A percentile compares a stretch with the other conserved stretches of the same genome.
Evolutionary conservation across 768 basidiomycete genomes (phyloP).

Genomic region (Termitomyces eurrhizus): DNA sequence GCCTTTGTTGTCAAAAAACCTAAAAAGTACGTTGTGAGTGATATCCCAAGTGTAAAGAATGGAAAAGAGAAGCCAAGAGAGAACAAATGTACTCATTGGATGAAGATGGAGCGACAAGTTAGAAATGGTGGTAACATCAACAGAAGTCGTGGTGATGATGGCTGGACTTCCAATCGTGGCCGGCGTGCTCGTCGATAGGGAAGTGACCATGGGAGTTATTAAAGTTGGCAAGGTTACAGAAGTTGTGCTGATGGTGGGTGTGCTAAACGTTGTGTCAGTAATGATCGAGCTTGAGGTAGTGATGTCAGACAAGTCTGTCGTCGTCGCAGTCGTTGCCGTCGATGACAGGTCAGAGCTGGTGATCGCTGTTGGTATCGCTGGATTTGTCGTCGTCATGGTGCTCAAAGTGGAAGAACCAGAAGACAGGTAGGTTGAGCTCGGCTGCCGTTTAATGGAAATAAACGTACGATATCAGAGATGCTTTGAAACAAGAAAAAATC

Average conservation of each 20-base stretch:
- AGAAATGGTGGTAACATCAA: background rate
- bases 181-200: background rate
- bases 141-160: background rate
- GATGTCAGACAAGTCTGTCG: background rate
- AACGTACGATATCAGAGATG: background rate
- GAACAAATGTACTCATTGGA: constrained; percentile 6
- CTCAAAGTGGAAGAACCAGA: background rate
- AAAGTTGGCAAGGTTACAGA: background rate
- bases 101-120: background rate
- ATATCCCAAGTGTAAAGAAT: too few species aligned
- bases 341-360: background rate
- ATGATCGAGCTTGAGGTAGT: background rate
- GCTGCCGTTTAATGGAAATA: too few species aligned
- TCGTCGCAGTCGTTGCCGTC: background rate
- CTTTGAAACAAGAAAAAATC: background rate
- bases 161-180: background rate
- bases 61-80: background rate
- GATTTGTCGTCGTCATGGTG: background rate
- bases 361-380: background rate
- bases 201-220: background rate
- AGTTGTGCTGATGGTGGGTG: background rate
- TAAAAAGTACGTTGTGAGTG: background rate
- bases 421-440: background rate
- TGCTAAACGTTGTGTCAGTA: background rate
- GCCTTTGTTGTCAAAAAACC: constrained; percentile 57